A percentile compares a stretch with the other conserved stretches of the same genome.
Conservation (phyloP, 768 basidiomycete genomes). For the Leucosporidium scottii region DNA sequence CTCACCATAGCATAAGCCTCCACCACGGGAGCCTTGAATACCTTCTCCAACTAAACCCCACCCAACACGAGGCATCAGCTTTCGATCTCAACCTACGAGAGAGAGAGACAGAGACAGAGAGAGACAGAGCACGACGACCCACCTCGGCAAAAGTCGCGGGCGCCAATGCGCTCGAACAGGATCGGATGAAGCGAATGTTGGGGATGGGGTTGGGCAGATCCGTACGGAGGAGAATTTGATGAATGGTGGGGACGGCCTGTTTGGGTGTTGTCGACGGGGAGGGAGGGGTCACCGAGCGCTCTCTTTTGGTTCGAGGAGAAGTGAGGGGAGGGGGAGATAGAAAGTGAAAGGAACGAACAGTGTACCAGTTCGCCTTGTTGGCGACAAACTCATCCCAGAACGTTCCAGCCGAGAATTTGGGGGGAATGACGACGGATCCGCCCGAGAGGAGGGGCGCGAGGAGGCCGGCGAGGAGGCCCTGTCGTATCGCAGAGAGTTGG, state of each 20-base stretch:
- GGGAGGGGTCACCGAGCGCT: no score
- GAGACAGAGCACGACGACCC: no score
- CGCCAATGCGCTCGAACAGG: slow-evolving; percentile 51
- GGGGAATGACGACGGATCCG: slow-evolving; percentile 53
- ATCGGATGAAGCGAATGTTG: slow-evolving; percentile 43
- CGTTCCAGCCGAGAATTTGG: slow-evolving; percentile 51
- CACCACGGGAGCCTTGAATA: slow-evolving; percentile 53
- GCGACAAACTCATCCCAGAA: slow-evolving; percentile 50
- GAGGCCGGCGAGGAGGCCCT: slow-evolving; percentile 53
- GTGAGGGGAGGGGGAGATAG: no score
- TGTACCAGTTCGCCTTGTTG: slow-evolving; percentile 51
- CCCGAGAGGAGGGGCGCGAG: slow-evolving; percentile 56
- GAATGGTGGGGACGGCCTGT: slow-evolving; percentile 39
- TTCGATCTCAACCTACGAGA: no score
- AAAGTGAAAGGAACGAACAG: slow-evolving; percentile 6
- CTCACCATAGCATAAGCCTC: slow-evolving; percentile 56
- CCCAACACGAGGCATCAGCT: no score
- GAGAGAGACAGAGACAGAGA: no score
- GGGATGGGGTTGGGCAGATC: slow-evolving; percentile 41
- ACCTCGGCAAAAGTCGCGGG: slow-evolving; percentile 50
- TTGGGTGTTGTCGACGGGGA: no score
- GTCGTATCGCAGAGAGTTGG: neutral
- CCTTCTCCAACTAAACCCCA: slow-evolving; percentile 43
- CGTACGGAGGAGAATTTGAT: slow-evolving; percentile 41
- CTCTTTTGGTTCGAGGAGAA: no score